These are phyloP conservation scores for Solanum tacnaense DNA, from an alignment of 257 asterid species.

Conservation along the genomic window DNA sequence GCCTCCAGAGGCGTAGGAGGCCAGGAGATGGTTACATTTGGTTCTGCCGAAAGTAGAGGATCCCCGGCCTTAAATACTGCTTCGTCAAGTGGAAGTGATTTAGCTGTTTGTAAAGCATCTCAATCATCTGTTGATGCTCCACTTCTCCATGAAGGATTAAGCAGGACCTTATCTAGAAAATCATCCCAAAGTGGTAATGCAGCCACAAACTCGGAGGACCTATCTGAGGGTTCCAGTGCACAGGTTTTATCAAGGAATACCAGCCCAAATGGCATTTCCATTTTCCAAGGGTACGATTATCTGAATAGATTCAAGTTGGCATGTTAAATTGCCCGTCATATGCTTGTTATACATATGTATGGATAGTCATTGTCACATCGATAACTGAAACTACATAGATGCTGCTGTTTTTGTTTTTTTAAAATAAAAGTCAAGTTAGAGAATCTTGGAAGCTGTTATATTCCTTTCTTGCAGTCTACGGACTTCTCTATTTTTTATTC, in stretches of 20 bases:
- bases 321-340: neutral
- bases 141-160: constrained; percentile 36
- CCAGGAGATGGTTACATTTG: constrained; percentile 61
- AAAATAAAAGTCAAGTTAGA: neutral
- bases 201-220: neutral
- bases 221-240: constrained; percentile 7
- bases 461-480: neutral
- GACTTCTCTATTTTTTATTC: neutral
- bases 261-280: constrained; percentile 46
- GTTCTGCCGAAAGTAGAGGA: constrained; percentile 42
- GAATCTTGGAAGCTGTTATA: neutral
- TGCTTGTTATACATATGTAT: neutral
- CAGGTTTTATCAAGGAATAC: constrained; percentile 26
- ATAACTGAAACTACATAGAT: neutral
- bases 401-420: neutral
- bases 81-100: constrained; percentile 29
- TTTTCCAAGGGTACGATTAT: constrained; percentile 71
- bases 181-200: constrained; percentile 18
- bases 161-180: constrained; percentile 23
- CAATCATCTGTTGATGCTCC: constrained; percentile 46
- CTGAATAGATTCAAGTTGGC: neutral
- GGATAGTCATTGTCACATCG: neutral
- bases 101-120: constrained; percentile 26
- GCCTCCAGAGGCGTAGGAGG: constrained; percentile 27
- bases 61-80: constrained; percentile 7